Evolutionary conservation across 495 filamentous ascomycete species (phyloP).

Genomic region (Astrocystis sublimbata): DNA sequence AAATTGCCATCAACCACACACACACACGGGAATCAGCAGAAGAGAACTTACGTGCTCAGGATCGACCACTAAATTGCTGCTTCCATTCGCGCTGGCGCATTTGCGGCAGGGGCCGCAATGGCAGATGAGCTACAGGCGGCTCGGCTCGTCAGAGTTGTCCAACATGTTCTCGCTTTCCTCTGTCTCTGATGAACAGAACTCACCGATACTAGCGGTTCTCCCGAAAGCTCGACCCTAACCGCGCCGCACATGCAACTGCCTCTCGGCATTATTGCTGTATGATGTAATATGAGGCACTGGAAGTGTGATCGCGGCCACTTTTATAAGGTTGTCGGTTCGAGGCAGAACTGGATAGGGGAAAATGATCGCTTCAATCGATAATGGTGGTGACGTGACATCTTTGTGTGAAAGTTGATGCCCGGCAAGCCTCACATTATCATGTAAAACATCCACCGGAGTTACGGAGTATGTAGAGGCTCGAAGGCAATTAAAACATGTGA

Average conservation of each 20-base stretch:
- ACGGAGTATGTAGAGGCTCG: too few species aligned
- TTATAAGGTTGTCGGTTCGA: neutral
- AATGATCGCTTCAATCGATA: too few species aligned
- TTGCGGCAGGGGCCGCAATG: conserved; percentile 1
- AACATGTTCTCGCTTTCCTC: neutral
- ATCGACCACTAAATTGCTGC: conserved; percentile 3
- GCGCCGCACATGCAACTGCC: conserved; percentile 13
- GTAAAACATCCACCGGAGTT: too few species aligned
- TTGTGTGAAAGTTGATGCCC: too few species aligned
- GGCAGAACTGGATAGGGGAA: too few species aligned
- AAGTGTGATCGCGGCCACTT: too few species aligned
- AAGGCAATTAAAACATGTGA: too few species aligned
- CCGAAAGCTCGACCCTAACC: conserved; percentile 3
- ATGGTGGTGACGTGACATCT: too few species aligned
- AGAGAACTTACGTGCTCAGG: neutral
- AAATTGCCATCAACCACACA: neutral
- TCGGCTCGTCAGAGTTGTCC: neutral
- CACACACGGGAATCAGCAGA: neutral
- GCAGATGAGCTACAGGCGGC: neutral
- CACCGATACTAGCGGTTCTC: conserved; percentile 5
- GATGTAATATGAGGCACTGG: too few species aligned
- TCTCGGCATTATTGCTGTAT: neutral
- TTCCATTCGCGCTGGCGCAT: conserved; percentile 10
- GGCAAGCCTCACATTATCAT: too few species aligned
- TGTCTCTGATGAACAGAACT: neutral